These are phyloP conservation scores for Trichophyton verrucosum DNA, from an alignment of 2,329 filamentous ascomycete species.

Conservation along the genomic window DNA sequence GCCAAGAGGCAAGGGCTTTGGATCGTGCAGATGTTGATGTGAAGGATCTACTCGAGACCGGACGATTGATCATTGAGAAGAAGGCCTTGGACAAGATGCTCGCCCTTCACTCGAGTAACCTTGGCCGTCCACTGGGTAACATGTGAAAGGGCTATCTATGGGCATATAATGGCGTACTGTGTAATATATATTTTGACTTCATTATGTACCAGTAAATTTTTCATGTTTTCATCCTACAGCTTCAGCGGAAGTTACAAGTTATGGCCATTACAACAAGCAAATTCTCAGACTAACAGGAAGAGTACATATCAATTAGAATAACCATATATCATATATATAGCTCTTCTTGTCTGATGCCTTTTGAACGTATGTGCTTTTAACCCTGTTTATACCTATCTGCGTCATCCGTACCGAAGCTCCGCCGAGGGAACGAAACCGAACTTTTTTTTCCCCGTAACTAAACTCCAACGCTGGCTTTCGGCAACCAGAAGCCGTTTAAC, in stretches of 20 bases:
- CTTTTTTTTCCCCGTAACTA: background rate
- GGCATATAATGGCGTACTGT: conserved; percentile 22
- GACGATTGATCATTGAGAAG: conserved; percentile 76
- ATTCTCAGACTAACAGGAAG: too few relatives aligned
- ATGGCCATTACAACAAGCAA: too few relatives aligned
- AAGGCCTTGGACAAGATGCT: conserved; percentile 65
- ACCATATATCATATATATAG: too few relatives aligned
- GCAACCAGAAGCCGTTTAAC: background rate
- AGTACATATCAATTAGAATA: too few relatives aligned
- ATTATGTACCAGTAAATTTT: conserved; percentile 1
- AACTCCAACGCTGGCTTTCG: background rate
- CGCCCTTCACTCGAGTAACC: conserved; percentile 45
- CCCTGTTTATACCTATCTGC: too few relatives aligned
- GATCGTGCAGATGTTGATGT: conserved; percentile 76
- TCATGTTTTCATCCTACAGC: background rate
- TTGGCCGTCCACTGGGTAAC: conserved; percentile 21
- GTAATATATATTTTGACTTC: conserved; percentile 3
- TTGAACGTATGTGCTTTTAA: too few relatives aligned
- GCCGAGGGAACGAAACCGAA: background rate
- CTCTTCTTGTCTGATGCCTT: too few relatives aligned
- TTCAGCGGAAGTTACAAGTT: background rate
- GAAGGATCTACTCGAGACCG: conserved; percentile 80
- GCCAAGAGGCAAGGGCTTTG: conserved; percentile 56
- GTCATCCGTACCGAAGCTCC: background rate
- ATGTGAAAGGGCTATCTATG: background rate